Evolutionary conservation across 768 basidiomycete species (phyloP), one percentile per base, ranked within the genome.

Genomic region (Boletus subcaerulescens): DNA sequence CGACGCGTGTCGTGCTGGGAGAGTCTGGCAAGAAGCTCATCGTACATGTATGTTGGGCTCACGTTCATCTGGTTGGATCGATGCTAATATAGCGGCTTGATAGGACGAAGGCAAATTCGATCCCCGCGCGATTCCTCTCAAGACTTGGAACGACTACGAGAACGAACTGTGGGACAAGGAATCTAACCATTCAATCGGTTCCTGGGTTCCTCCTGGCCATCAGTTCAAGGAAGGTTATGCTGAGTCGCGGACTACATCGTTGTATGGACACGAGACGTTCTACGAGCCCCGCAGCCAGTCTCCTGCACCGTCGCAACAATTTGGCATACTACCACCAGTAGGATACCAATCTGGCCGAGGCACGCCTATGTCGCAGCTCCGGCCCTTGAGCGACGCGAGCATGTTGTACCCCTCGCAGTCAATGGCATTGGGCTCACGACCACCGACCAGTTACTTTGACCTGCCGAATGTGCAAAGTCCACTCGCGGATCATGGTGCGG

Each of bases 21-120:
- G 96, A 98, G 73, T 81, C 86, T 31, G 96, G 96, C 17, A 97
- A 97, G 82, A 97, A 96, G 74, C 76, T 98, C 56, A 84, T 98
- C 61, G 85, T 98, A 41, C 95, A 98, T 70, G 93, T 94, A 69
- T 52, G 91, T 78, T 0, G 26, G 24, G 38, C 36, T 46, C 1
- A 7, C 38, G 26, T 45, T 45, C 29, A 20, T 3, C n/a, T 33
- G 29, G 48, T 39, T 17, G 44, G n/a, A 31, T 56, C 24, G 60
- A 43, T 54, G 8, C 59, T 57, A 5, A 65, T 24, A 26, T 33
- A 22, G 1, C 10, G 35, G 45, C 57, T 40, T 24, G 42, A 50
- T 55, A 94, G 93, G 97, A 98, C 60, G 96, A 98, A 71, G 96
- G 96, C 67, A 94, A 94, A 71, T 99, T 98, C 49, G 95, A 99